phyloP scores from a whole-genome alignment of 2,329 filamentous ascomycete genomes.

The Venturia pyrina region DNA sequence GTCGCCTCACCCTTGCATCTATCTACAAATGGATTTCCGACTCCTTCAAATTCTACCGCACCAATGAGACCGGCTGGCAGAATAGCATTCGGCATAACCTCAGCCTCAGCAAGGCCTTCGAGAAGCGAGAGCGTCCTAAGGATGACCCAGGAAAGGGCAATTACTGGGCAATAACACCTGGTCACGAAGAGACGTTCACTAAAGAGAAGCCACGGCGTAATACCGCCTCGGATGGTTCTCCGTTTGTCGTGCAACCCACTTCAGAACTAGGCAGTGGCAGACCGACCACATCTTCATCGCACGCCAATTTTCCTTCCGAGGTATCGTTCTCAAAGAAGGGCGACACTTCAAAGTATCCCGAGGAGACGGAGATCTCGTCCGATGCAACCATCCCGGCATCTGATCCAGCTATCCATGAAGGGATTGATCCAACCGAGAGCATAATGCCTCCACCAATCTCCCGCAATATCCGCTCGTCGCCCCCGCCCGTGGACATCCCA shows the following conservation, averaged over 20 bases:
- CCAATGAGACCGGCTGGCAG: constrained; percentile 85
- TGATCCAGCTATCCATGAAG: constrained; percentile 39
- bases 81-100: constrained; percentile 99
- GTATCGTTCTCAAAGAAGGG: constrained; percentile 30
- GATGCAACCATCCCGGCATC: constrained; percentile 43
- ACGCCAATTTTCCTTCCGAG: constrained; percentile 23
- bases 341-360: constrained; percentile 41
- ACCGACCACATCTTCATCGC: constrained; percentile 24
- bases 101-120: constrained; percentile 91
- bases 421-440: constrained; percentile 30
- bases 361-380: constrained; percentile 40
- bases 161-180: constrained; percentile 91
- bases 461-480: constrained; percentile 52
- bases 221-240: constrained; percentile 37
- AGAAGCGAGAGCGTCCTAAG: constrained; percentile 91
- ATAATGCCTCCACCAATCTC: constrained; percentile 33
- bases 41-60: constrained; percentile 78
- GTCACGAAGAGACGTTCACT: constrained; percentile 79
- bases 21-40: constrained; percentile 99
- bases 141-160: constrained; percentile 96
- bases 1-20: constrained; percentile 79
- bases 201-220: constrained; percentile 67
- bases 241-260: constrained; percentile 22
- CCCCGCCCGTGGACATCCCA: constrained; percentile 54
- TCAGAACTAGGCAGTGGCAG: constrained; percentile 18